phyloP scores from a whole-genome alignment of 352 stramenopile genomes.

The Pythium aphanidermatum region DNA sequence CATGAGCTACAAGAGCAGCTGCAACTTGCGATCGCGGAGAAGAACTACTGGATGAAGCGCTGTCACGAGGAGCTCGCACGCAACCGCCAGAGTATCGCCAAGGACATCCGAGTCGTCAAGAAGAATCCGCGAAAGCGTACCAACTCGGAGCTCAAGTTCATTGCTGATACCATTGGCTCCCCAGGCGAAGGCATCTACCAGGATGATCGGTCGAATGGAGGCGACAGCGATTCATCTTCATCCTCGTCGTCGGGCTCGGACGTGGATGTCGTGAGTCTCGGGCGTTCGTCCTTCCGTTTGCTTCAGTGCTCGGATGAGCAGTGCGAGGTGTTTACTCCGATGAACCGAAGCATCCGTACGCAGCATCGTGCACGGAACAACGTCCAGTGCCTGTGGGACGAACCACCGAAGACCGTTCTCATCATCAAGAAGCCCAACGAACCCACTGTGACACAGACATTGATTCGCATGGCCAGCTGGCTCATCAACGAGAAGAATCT shows the following conservation, averaged over 20 bases:
- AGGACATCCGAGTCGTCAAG: conserved; percentile 36
- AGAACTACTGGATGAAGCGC: conserved; percentile 89
- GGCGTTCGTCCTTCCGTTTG: conserved; percentile 65
- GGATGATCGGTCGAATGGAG: conserved; percentile 37
- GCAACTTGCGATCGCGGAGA: conserved; percentile 66
- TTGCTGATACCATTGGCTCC: conserved; percentile 72
- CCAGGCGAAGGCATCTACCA: conserved; percentile 68
- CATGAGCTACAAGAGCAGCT: conserved; percentile 75
- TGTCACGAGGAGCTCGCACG: conserved; percentile 62
- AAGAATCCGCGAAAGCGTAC: conserved; percentile 51
- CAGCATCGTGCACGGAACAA: conserved; percentile 84
- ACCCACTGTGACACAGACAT: conserved; percentile 57
- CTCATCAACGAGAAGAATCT: conserved; percentile 70
- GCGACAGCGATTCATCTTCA: conserved; percentile 41
- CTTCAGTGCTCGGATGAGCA: conserved; percentile 85
- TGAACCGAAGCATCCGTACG: conserved; percentile 82
- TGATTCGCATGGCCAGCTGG: conserved; percentile 63
- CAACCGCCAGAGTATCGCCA: conserved; percentile 28
- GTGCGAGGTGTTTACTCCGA: conserved; percentile 83
- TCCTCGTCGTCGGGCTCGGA: no score
- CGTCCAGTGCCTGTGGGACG: conserved; percentile 87
- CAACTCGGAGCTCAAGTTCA: conserved; percentile 83
- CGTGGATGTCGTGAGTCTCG: conserved; percentile 28
- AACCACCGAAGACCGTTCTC: conserved; percentile 69
- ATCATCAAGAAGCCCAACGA: conserved; percentile 90